Percentiles rank a stretch among this genome's conserved stretches.
phyloP scores from a whole-genome alignment of 108 stramenopile genomes.

The Nannochloropsis oceanica region DNA sequence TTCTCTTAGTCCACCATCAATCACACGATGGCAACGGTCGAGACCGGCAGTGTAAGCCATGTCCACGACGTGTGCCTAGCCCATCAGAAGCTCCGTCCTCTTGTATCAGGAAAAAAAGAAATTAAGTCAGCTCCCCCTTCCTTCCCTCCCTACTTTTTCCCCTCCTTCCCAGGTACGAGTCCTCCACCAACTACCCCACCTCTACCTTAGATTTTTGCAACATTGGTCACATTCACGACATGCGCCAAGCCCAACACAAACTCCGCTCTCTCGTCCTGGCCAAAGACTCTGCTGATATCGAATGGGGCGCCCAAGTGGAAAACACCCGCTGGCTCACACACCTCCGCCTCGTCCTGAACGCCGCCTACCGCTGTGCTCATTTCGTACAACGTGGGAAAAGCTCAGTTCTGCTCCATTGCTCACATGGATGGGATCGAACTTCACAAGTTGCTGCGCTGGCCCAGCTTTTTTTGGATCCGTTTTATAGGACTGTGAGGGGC shows the following conservation, averaged over 20 bases:
- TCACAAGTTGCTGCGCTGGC: constrained; percentile 73
- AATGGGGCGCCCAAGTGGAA: constrained; percentile 5
- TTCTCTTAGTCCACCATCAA: neutral
- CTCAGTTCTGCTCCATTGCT: constrained; percentile 88
- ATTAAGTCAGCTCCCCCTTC: neutral
- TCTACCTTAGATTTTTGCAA: constrained; percentile 33
- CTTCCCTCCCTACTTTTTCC: neutral
- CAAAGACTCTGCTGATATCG: neutral
- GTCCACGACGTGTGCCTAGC: constrained; percentile 37
- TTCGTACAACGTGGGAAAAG: constrained; percentile 64
- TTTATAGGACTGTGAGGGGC: constrained; percentile 79
- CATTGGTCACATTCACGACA: constrained; percentile 50
- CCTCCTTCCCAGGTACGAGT: constrained; percentile 4
- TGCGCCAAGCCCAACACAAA: constrained; percentile 6
- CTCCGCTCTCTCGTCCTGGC: neutral
- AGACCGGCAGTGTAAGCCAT: constrained; percentile 44
- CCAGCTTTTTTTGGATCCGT: constrained; percentile 87
- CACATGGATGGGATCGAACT: constrained; percentile 98
- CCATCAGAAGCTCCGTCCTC: neutral
- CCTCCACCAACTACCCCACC: constrained; percentile 25
- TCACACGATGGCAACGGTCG: constrained; percentile 27
- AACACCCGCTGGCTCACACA: constrained; percentile 68
- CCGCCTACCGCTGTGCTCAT: constrained; percentile 66
- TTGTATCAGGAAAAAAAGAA: neutral
- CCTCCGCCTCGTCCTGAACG: constrained; percentile 62